Conservation (phyloP, 768 basidiomycete genomes). For the Hysterangium stoloniferum region DNA sequence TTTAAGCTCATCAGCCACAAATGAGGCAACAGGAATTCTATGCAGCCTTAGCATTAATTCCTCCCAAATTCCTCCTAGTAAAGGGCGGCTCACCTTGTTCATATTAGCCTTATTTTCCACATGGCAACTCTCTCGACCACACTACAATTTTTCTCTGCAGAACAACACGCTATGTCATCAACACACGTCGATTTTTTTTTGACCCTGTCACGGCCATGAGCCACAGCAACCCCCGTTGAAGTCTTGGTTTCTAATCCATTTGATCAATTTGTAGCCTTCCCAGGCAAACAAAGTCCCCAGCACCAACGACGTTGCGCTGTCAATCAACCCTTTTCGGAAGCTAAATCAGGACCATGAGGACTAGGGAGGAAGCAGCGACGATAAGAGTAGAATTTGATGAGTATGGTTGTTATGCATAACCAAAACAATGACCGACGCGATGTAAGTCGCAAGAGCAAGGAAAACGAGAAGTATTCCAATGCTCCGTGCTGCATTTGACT, state of each 20-base stretch:
- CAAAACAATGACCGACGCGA: conserved; percentile 29
- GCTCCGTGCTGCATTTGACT: conserved; percentile 27
- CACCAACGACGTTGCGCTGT: conserved; percentile 34
- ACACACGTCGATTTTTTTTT: too few species aligned
- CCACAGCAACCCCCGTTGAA: conserved; percentile 36
- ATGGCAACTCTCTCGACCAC: too few species aligned
- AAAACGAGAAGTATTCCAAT: conserved; percentile 32
- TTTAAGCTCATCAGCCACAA: too few species aligned
- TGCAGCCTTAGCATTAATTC: too few species aligned
- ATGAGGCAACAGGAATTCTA: too few species aligned
- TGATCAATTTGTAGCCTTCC: conserved; percentile 37
- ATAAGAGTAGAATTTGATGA: conserved; percentile 34
- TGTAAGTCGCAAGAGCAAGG: conserved; percentile 33
- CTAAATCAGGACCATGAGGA: conserved; percentile 35
- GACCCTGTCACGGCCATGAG: too few species aligned
- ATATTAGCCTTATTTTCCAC: too few species aligned
- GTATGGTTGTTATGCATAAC: conserved; percentile 30
- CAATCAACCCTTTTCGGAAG: conserved; percentile 43
- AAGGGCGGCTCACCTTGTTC: too few species aligned
- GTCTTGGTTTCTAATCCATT: conserved; percentile 28
- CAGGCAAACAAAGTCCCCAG: conserved; percentile 35
- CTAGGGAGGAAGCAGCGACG: conserved; percentile 33
- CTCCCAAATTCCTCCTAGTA: too few species aligned
- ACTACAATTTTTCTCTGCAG: too few species aligned
- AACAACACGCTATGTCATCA: too few species aligned